Base-by-base conservation (phyloP, 257 asterid genomes). In the Solanum chilense region DNA sequence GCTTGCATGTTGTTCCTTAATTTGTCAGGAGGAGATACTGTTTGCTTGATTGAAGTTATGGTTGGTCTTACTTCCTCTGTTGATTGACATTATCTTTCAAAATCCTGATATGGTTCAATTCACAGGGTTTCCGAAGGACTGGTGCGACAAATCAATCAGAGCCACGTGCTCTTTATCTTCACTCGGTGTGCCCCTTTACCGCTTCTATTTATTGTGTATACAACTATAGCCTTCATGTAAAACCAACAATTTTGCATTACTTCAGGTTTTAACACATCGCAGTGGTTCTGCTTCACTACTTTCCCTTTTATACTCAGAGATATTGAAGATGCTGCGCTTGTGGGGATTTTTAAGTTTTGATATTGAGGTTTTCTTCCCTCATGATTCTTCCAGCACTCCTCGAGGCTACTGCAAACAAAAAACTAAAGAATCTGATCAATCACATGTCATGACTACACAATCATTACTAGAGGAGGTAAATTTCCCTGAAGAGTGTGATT, bases 181-280 rank as follows among this genome's bases (percentile, higher is more conserved):
- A 95, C 88, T 93, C 98, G 31, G 98, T 94, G 90, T 64, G 95
- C 42, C 69, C 84, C 87, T 90, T 74, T 89, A 45, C 80, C 84
- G 87, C 70, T 47, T 80, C 80, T 62, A 14, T n/a, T 33, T 35
- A 87, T 85, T 77, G 33, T 85, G 69, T 80, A 52, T 31, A 29
- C 16, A 44, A 85, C 4, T 86, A 58, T 85, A 88, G 56, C 80
- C 77, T 82, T 85, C 68, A 35, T 86, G 58, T 52, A 88, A 77
- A 80, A 27, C 60, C 29, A 41, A 44, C 84, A 88, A 21, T 68
- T 87, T 69, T 83, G 82, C 58, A 39, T 82, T 62, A 84, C 64
- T 47, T 89, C 95, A 95, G 98, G 98, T 95, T 87, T 92, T 95
- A 90, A 95, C 98, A 15, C 98, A 95, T 92, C 95, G 98, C 73